phyloP scores from a whole-genome alignment of 179 eudicot species.

The Beta lomatogona region DNA sequence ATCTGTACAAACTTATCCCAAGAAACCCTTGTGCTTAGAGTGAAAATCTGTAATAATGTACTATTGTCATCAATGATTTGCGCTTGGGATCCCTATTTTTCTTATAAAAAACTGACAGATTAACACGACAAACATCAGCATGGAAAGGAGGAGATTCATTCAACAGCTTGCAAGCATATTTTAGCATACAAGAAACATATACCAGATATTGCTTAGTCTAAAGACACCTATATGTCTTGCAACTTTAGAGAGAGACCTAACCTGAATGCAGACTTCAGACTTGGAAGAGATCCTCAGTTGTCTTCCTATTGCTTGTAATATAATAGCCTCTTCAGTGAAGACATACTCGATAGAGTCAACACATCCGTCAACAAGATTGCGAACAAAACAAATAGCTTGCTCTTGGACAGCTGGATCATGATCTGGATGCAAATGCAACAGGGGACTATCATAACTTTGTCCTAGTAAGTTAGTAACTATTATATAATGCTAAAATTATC shows the following conservation, averaged over 20 bases:
- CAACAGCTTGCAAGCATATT: not conserved
- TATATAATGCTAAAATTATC: not conserved
- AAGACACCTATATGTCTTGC: not conserved
- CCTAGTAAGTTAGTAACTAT: not conserved
- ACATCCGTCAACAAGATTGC: slow-evolving; percentile 85
- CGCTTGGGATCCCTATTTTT: not conserved
- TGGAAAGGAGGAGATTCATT: not conserved
- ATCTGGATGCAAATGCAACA: slow-evolving; percentile 49
- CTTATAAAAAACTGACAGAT: not conserved
- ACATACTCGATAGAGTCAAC: slow-evolving; percentile 60
- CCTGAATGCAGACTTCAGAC: slow-evolving; percentile 83
- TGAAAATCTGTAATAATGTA: not conserved
- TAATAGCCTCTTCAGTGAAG: slow-evolving; percentile 60
- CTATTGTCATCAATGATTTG: not conserved
- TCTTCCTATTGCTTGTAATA: slow-evolving; percentile 72
- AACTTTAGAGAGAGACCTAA: slow-evolving; percentile 29
- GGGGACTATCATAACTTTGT: slow-evolving; percentile 1
- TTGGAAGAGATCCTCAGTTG: slow-evolving; percentile 55
- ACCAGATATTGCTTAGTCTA: not conserved
- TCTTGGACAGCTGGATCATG: slow-evolving; percentile 88
- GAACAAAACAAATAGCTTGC: slow-evolving; percentile 80
- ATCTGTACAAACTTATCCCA: not conserved
- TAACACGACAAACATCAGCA: not conserved
- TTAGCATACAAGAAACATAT: not conserved
- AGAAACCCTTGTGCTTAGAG: not conserved